Evolutionary conservation across 2,329 filamentous ascomycete genomes (phyloP).

Genomic region (Fusarium penzigii): DNA sequence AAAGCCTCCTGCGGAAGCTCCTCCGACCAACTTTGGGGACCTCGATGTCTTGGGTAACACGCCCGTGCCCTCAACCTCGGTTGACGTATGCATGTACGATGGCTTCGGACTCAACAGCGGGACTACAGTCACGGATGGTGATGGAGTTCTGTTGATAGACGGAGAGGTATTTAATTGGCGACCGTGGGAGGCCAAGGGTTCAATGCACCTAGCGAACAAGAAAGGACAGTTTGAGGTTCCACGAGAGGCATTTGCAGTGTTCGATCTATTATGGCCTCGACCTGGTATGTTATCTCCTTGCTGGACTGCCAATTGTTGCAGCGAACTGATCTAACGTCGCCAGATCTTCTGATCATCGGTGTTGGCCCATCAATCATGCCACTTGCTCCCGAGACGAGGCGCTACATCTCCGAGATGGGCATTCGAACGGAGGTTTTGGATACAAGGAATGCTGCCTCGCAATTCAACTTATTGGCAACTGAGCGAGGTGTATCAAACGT

Average conservation of each 20-base stretch:
- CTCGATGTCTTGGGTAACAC: conserved; percentile 79
- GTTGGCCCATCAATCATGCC: conserved; percentile 76
- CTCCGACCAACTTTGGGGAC: conserved; percentile 64
- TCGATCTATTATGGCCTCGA: conserved; percentile 82
- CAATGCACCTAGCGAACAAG: conserved; percentile 62
- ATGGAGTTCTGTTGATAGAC: conserved; percentile 76
- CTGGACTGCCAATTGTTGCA: not conserved
- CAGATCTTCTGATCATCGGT: conserved; percentile 88
- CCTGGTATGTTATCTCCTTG: conserved; percentile 63
- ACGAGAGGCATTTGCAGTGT: conserved; percentile 69
- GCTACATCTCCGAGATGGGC: conserved; percentile 73
- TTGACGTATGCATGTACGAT: conserved; percentile 79
- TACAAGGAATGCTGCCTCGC: conserved; percentile 88
- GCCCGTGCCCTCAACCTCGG: conserved; percentile 75
- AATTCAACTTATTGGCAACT: conserved; percentile 94
- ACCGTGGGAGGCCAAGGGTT: conserved; percentile 66
- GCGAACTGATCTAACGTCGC: not conserved
- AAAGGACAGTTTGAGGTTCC: conserved; percentile 82
- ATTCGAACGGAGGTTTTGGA: conserved; percentile 87
- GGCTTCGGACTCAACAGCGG: conserved; percentile 89
- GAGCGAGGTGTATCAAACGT: conserved; percentile 85
- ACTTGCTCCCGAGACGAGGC: conserved; percentile 72
- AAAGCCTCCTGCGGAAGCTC: conserved; percentile 33
- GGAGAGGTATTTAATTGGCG: conserved; percentile 89
- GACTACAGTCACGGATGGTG: conserved; percentile 65